phyloP scores from a whole-genome alignment of 2,329 filamentous ascomycete genomes.

The Fusarium succisae region DNA sequence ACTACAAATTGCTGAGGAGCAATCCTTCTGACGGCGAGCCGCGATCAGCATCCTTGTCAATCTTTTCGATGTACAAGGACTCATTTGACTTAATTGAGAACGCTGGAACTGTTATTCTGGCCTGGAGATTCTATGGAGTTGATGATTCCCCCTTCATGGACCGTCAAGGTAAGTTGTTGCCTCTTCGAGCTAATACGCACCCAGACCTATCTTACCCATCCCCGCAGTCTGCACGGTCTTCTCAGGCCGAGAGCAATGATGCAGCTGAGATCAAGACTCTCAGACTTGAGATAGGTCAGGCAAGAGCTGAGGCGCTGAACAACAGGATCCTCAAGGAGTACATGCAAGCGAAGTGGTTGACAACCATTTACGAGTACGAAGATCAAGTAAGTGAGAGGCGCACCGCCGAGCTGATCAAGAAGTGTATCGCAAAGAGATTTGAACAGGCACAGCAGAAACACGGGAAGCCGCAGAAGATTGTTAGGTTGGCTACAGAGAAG shows the following conservation, averaged over 20 bases:
- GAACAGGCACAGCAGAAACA: background rate
- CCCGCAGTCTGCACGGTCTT: rapidly evolving
- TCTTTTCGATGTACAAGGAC: background rate
- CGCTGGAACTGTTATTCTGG: background rate
- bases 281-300: rapidly evolving
- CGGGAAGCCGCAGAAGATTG: background rate
- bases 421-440: background rate
- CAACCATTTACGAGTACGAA: background rate
- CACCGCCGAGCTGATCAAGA: background rate
- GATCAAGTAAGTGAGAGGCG: background rate
- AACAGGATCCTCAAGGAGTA: background rate
- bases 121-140: background rate
- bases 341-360: background rate
- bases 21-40: background rate
- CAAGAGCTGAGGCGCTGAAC: background rate
- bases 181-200: background rate
- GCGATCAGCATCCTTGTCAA: background rate
- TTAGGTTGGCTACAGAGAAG: background rate
- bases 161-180: background rate
- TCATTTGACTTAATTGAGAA: background rate
- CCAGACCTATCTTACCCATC: background rate
- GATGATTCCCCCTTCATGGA: background rate
- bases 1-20: background rate
- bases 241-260: rapidly evolving
- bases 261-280: background rate